These are phyloP conservation scores for Yarrowia porcina DNA, from an alignment of 805 yeast genomes.

Conservation along the genomic window DNA sequence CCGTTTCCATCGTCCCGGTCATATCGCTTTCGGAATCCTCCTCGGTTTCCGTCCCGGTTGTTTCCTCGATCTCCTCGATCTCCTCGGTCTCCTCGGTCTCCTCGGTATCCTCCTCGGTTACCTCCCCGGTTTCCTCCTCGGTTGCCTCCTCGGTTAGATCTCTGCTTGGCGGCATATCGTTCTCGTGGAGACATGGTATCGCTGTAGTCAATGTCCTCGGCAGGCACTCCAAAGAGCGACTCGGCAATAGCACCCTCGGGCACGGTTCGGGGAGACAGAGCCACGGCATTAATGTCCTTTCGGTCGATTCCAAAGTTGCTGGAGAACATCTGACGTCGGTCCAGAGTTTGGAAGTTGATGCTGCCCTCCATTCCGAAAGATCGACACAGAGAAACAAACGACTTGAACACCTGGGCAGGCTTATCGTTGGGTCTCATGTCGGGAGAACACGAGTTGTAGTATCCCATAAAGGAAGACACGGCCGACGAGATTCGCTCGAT, in stretches of 20 bases:
- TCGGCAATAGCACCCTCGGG: background rate
- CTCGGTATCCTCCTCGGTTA: background rate
- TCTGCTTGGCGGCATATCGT: too few relatives aligned
- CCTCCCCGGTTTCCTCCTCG: background rate
- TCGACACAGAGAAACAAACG: background rate
- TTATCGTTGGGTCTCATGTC: slow-evolving; percentile 12
- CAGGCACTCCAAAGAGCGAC: background rate
- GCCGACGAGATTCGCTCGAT: background rate
- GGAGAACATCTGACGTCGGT: background rate
- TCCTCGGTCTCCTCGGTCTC: background rate
- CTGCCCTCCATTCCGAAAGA: slow-evolving; percentile 2
- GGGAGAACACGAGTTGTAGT: slow-evolving; percentile 19
- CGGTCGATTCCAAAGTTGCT: background rate
- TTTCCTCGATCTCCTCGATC: background rate
- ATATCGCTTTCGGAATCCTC: background rate
- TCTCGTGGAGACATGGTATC: background rate
- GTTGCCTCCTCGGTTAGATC: background rate
- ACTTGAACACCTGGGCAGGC: background rate
- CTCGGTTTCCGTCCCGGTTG: background rate
- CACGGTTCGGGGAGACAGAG: slow-evolving; percentile 5
- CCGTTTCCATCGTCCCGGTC: background rate
- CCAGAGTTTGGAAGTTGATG: background rate
- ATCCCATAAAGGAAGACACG: slow-evolving; percentile 3
- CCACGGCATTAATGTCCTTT: background rate
- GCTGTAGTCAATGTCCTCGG: background rate